Base-by-base conservation (phyloP, 192 early-diverging fungal genomes). In the Coemansia sp. region DNA sequence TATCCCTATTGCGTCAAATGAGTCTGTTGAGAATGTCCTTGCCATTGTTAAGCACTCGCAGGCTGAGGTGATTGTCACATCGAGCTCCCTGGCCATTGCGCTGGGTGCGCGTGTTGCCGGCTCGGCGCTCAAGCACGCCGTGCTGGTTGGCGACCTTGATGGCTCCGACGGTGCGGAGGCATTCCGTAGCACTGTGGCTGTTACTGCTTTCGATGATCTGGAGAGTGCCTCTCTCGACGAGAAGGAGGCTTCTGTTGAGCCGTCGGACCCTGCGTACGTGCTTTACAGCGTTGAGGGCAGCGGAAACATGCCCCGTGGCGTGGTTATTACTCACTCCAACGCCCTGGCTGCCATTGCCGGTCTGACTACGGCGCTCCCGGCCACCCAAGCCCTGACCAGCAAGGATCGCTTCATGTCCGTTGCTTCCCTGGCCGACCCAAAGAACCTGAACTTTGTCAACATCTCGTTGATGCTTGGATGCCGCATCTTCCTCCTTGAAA, bases 261-360 rank as follows among this genome's bases (percentile, higher is more conserved):
- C 69, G 1, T 38, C 64, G 2, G 68, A 64, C 46, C 30, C 66
- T 9, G 75, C 69, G 5, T 78, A 72, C 25, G 62, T 78, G 9
- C 45, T 71, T 15, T 78, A 78, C 66, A 33, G 9, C 2, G 1
- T 43, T 25, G 39, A 24, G 6, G 48, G 41, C 25, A 57, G 22
- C 8, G n/a, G 53, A 6, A 13, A 15, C 17, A 25, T 33, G n/a
- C 57, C 55, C 30, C 53, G 43, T 11, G 75, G 69, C n/a, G 66
- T 72, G 0, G 62, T 59, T 14, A 67, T 71, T 18, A 68, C 69
- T 10, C 75, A 78, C 23, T 43, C 69, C 42, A 78, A 78, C 27
- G 75, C 66, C 3, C 53, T 78, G 21, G 61, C 69, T 15, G 75
- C 69, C 4, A 27, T 72, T 15, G 55, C 61, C 1, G 75, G 65